Base-by-base conservation (phyloP, 2,329 filamentous ascomycete genomes). In the Mycosphaerella sp. region DNA sequence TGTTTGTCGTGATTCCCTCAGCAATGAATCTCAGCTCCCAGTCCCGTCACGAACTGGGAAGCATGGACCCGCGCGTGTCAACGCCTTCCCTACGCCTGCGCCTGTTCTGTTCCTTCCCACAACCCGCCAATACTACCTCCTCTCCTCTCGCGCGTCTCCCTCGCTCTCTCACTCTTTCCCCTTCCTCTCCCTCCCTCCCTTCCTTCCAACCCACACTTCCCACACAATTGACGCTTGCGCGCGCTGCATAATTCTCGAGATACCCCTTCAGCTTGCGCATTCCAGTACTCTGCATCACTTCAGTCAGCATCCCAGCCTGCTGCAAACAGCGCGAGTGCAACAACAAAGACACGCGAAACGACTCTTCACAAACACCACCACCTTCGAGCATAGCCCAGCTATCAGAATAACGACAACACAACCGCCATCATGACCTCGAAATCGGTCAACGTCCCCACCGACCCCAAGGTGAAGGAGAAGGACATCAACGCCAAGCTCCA, bases 401-500 rank as follows among this genome's bases (percentile, higher is more conserved):
- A 51, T 34, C 26, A 14, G 41, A 40, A 41, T 26, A 11, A n/a
- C 39, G 38, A 51, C 44, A 50, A 47, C 42, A n/a, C 44, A 45
- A 41, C 59, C 53, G 54, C 56, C 60, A 62, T 45, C 56, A 69
- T 69, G 66, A 57, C 67, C 46, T 60, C 62, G 38, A 64, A 60
- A 45, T 59, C 67, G 54, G 86, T 92, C 67, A 91, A 93, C 72
- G 81, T 79, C 64, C 88, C 89, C 32, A 85, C 82, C 59, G 80
- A 93, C 72, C 66, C 79, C 57, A 84, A 86, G 76, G 72, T 81
- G 71, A 92, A 91, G 80, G 89, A 95, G 76, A 80, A 75, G 68
- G 82, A 95, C 70, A 85, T 97, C 74, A 93, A 93, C 74, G 83
- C 84, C 70, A 98, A 98, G 78, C 84, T 98, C 48, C 91, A 96